Conservation (phyloP, 352 stramenopile species). For the Globisporangium paddicum region DNA sequence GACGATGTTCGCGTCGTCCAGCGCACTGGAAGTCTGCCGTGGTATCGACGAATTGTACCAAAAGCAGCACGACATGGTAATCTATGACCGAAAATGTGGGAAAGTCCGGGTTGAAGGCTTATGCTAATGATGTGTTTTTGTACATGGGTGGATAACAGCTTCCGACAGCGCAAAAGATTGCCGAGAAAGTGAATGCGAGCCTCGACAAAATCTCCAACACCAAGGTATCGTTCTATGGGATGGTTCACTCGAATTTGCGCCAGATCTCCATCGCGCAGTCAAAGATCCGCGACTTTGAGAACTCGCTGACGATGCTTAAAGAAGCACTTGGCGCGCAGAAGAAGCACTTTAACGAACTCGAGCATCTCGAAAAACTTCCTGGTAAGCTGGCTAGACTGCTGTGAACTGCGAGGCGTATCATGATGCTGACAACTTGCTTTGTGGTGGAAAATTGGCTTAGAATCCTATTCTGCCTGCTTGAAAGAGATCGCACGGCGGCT, state of each 20-base stretch:
- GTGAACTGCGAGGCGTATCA: not conserved
- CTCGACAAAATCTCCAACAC: slow-evolving; percentile 52
- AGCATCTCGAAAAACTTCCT: slow-evolving; percentile 79
- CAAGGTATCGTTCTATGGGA: slow-evolving; percentile 48
- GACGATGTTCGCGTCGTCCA: slow-evolving; percentile 77
- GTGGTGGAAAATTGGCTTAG: slow-evolving; percentile 11
- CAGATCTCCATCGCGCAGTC: slow-evolving; percentile 79
- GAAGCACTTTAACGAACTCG: slow-evolving; percentile 81
- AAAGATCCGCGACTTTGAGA: slow-evolving; percentile 88
- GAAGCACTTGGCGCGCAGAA: slow-evolving; percentile 74
- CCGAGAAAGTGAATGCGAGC: slow-evolving; percentile 48
- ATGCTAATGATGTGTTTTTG: slow-evolving; percentile 4
- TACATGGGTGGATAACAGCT: slow-evolving; percentile 25
- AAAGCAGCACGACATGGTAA: slow-evolving; percentile 73
- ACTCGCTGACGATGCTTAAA: slow-evolving; percentile 75
- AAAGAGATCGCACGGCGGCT: slow-evolving; percentile 73
- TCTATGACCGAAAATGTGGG: not conserved
- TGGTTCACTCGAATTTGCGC: slow-evolving; percentile 56
- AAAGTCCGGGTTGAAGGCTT: not conserved
- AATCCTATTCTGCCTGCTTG: slow-evolving; percentile 76
- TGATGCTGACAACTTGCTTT: not conserved
- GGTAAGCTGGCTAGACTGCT: slow-evolving; percentile 16
- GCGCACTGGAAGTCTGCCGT: slow-evolving; percentile 76
- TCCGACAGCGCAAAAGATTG: slow-evolving; percentile 56
- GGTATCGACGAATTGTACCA: slow-evolving; percentile 77